Percentiles rank a stretch among this genome's conserved stretches.
Evolutionary conservation across 305 asterid species (phyloP).

Genomic region (Ajuga reptans): DNA sequence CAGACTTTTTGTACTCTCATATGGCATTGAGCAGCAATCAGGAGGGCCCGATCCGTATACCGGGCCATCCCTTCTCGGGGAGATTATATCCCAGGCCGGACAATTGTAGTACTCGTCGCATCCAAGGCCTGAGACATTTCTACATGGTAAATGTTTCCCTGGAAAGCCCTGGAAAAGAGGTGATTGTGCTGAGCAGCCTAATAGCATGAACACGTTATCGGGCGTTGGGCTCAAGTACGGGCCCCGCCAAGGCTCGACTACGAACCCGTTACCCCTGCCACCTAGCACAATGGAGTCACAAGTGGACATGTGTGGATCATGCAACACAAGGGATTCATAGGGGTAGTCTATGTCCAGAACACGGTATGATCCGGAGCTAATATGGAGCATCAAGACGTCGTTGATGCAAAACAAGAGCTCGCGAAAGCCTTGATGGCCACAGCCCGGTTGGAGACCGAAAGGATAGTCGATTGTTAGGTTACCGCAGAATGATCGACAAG

Average conservation of each 20-base stretch:
- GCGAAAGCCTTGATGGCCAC: slow-evolving; percentile 77
- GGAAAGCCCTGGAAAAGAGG: slow-evolving; percentile 68
- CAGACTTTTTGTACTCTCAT: slow-evolving; percentile 45
- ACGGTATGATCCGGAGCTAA: slow-evolving; percentile 77
- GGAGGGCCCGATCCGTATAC: slow-evolving; percentile 74
- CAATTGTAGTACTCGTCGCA: slow-evolving; percentile 77
- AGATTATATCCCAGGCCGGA: slow-evolving; percentile 62
- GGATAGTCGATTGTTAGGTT: slow-evolving; percentile 76
- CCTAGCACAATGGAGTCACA: slow-evolving; percentile 64
- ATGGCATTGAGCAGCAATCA: slow-evolving; percentile 64
- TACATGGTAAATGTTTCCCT: slow-evolving; percentile 59
- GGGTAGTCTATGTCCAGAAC: slow-evolving; percentile 79
- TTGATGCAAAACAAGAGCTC: slow-evolving; percentile 81
- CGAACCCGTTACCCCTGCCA: slow-evolving; percentile 78
- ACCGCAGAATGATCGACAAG: slow-evolving; percentile 77
- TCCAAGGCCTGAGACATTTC: slow-evolving; percentile 77
- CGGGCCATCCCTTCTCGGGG: slow-evolving; percentile 35
- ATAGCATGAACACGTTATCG: slow-evolving; percentile 73
- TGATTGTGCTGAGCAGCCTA: slow-evolving; percentile 66
- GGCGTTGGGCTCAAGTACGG: slow-evolving; percentile 50
- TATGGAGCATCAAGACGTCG: slow-evolving; percentile 76
- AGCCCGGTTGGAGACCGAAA: slow-evolving; percentile 59
- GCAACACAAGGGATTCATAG: slow-evolving; percentile 56
- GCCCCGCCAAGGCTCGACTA: slow-evolving; percentile 64
- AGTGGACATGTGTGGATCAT: slow-evolving; percentile 86